Conservation (phyloP, 140 eudicot species). For the Oenanthe javanica region DNA sequence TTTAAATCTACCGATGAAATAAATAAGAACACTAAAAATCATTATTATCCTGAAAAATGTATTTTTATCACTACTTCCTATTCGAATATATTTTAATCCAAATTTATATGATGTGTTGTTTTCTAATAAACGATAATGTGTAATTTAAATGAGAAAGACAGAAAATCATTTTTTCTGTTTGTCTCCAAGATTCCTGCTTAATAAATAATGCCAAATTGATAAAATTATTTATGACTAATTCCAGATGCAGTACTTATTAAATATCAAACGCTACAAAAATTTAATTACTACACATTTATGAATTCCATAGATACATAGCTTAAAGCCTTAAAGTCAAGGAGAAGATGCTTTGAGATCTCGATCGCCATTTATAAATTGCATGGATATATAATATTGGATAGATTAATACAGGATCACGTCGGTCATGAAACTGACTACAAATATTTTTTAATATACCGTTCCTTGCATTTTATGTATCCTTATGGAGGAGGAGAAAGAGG, state of each 20-base stretch:
- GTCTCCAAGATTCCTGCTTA: not conserved
- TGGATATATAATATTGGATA: too few species aligned
- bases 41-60: too few species aligned
- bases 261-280: not conserved
- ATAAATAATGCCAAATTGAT: not conserved
- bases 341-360: not conserved
- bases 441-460: too few species aligned
- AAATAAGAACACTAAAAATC: too few species aligned
- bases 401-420: too few species aligned
- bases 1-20: too few species aligned
- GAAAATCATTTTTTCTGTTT: not conserved
- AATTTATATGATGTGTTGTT: not conserved
- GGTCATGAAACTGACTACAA: too few species aligned
- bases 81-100: too few species aligned
- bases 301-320: not conserved
- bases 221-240: not conserved
- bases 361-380: not conserved
- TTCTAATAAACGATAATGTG: not conserved
- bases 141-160: not conserved
- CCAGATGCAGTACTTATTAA: not conserved
- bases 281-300: not conserved
- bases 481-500: too few species aligned
- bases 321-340: slow-evolving; percentile 4
- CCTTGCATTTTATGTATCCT: too few species aligned
- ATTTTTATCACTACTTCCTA: too few species aligned